These are phyloP conservation scores for Pyrenochaeta sp. DNA, from an alignment of 2,329 filamentous ascomycete species.

Conservation along the genomic window DNA sequence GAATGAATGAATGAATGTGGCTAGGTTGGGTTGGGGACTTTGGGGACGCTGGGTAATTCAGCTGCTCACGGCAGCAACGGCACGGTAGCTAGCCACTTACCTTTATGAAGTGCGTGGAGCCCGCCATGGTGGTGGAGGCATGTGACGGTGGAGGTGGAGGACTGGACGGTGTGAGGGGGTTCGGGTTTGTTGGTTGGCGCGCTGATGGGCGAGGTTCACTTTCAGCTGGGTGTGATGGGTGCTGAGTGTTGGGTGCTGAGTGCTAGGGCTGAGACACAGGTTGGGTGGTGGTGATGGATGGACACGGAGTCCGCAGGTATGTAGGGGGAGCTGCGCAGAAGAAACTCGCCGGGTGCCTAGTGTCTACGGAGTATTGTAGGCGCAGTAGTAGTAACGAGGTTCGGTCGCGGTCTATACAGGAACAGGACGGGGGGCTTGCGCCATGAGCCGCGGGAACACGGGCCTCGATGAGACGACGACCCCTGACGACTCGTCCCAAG, in stretches of 20 bases:
- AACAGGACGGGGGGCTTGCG: conserved; percentile 3
- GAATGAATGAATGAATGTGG: no score
- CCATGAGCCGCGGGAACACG: conserved; percentile 18
- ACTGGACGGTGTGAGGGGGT: conserved; percentile 6
- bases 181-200: conserved; percentile 3
- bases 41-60: no score
- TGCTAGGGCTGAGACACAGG: conserved; percentile 8
- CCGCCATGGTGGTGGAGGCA: conserved; percentile 36
- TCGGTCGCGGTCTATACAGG: not conserved
- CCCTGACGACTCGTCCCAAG: no score
- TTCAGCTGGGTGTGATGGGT: no score
- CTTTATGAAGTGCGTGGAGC: conserved; percentile 44
- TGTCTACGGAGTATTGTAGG: conserved; percentile 1
- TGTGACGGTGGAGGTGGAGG: conserved; percentile 9
- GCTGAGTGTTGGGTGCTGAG: no score
- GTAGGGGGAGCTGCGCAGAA: no score
- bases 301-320: no score
- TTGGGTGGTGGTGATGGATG: no score
- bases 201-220: not conserved
- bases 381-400: conserved; percentile 3
- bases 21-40: no score
- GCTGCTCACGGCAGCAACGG: no score
- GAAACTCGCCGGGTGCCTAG: no score
- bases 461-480: no score
- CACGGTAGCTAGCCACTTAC: conserved; percentile 26